A percentile compares a stretch with the other conserved stretches of the same genome.
These are phyloP conservation scores for Penstemon barbatus DNA, from an alignment of 257 asterid species.

Conservation along the genomic window DNA sequence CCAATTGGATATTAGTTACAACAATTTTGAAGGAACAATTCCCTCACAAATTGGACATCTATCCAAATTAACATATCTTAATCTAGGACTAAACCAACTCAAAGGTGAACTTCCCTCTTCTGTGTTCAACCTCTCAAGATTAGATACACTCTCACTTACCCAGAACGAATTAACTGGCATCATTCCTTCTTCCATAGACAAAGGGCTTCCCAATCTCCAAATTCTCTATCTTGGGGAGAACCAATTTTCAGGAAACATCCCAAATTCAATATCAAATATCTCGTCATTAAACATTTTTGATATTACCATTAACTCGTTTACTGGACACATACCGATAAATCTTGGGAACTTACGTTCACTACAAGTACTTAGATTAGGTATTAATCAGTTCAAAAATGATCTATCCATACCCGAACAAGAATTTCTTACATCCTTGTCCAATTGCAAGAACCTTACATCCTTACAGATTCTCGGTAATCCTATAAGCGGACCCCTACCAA, in stretches of 20 bases:
- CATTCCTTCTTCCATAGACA: constrained; percentile 15
- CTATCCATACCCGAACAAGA: constrained; percentile 8
- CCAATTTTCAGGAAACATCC: constrained; percentile 24
- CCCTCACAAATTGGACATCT: constrained; percentile 18
- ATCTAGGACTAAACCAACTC: not conserved
- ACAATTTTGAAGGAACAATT: constrained; percentile 17
- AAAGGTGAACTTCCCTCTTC: constrained; percentile 19
- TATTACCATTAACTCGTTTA: constrained; percentile 7
- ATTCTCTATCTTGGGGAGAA: not conserved
- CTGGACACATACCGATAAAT: constrained; percentile 23
- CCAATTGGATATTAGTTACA: not conserved
- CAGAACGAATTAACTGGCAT: not conserved
- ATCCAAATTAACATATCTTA: not conserved
- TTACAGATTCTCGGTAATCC: not conserved
- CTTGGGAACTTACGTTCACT: constrained; percentile 23
- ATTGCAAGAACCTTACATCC: not conserved
- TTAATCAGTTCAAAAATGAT: constrained; percentile 9
- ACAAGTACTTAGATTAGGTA: not conserved
- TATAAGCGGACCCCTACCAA: constrained; percentile 22
- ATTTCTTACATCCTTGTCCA: constrained; percentile 9
- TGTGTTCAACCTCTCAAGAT: constrained; percentile 28
- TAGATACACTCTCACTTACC: not conserved
- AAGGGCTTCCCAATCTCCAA: constrained; percentile 23
- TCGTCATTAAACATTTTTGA: constrained; percentile 1
- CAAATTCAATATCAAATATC: constrained; percentile 22